A percentile compares a stretch with the other conserved stretches of the same genome.
Evolutionary conservation across 2,329 filamentous ascomycete species (phyloP).

Genomic region (Fusarium sp.): DNA sequence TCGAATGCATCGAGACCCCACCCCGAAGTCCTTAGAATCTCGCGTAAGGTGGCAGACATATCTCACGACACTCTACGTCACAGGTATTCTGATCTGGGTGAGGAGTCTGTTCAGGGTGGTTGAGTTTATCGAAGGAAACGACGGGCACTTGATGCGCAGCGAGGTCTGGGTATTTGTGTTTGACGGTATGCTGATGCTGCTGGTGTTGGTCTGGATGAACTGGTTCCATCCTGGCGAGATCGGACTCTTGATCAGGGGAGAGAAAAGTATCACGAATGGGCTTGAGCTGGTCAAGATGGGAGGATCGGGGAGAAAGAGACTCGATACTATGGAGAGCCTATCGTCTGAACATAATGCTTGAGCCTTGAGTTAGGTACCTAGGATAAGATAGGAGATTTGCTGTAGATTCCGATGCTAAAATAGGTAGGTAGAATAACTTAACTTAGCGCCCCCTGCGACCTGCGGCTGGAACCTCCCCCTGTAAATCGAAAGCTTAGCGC

Average conservation of each 20-base stretch:
- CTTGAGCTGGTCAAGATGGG: slow-evolving; percentile 32
- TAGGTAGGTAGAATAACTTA: too few relatives aligned
- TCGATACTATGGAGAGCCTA: slow-evolving; percentile 27
- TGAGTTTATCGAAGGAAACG: slow-evolving; percentile 52
- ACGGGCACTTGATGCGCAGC: slow-evolving; percentile 46
- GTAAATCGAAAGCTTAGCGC: neutral
- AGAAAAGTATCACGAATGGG: slow-evolving; percentile 35
- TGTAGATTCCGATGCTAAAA: neutral
- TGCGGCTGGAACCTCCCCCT: neutral
- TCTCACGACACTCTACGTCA: slow-evolving; percentile 41
- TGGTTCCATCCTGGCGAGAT: slow-evolving; percentile 45
- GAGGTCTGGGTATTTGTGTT: slow-evolving; percentile 52
- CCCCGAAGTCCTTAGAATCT: slow-evolving; percentile 6
- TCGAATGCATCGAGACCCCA: slow-evolving; percentile 33
- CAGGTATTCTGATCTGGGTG: slow-evolving; percentile 50
- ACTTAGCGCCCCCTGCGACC: neutral
- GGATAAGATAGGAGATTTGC: neutral
- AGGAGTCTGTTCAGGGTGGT: slow-evolving; percentile 54
- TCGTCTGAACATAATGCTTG: slow-evolving; percentile 3
- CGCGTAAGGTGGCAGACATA: slow-evolving; percentile 47
- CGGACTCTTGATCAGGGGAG: slow-evolving; percentile 38
- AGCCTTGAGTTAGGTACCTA: too few relatives aligned
- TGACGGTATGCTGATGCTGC: slow-evolving; percentile 50
- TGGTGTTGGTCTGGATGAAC: slow-evolving; percentile 42
- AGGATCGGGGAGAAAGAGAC: slow-evolving; percentile 2